Base-by-base conservation (phyloP, 139 green algal genomes). In the Volvox reticuliferus region DNA sequence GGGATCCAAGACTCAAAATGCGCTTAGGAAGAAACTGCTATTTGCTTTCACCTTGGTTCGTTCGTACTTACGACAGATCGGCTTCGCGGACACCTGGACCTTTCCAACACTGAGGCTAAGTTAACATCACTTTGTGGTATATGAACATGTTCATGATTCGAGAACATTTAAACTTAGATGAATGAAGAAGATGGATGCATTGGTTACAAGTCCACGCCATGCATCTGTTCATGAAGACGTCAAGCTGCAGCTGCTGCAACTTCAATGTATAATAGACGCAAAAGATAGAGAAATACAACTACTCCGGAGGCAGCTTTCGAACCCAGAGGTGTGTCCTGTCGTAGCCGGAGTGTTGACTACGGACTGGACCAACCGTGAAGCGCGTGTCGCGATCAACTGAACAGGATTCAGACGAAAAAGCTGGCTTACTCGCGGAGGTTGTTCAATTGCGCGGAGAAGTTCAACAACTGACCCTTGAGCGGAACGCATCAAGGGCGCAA, bases 261-360 rank as follows among this genome's bases (percentile, higher is more conserved):
- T 87, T 30, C 50, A 87, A 61, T 87, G 81, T 14, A 77, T 87
- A 20, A 73, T 87, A 24, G 61, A 77, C 1, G 14, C 81, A 24
- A 87, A 87, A 61, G 62, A 87, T 62, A 30, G 81, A 24, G 81
- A 87, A 44, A 87, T 87, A 22, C 30, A 77, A 20, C n/a, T 78
- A 12, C 30, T 87, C 9, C 61, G 81, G 22, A 44, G 33, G 79
- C 37, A 35, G 37, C 28, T 85, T 36, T 85, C 79, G 20, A 35
- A 13, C 18, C 79, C 65, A 17, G 37, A 85, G 79, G 37, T 68
- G 30, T 50, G 44, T 20, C 16, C 77, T 13, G 22, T 55, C 44
- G 44, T 55, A 9, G 44, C 44, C 5, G 44, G 44, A 55, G 44
- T 55, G 5, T 55, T 55, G 44, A 55, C 44, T 55, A 55, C 44